Conservation (phyloP, 345 rosid genomes). For the Syzygium jambos region DNA sequence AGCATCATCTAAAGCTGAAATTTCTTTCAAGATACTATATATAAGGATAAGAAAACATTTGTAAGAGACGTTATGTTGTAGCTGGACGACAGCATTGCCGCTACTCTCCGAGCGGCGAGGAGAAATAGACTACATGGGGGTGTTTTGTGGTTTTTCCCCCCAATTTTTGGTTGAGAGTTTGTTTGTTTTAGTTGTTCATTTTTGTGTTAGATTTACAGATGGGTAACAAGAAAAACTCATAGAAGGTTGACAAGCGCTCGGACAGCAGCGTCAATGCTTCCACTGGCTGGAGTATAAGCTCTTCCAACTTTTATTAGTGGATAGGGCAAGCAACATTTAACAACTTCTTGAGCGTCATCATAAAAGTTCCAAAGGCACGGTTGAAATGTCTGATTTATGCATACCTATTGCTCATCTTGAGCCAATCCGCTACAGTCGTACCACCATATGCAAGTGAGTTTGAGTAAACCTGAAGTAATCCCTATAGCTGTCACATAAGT, state of each 20-base stretch:
- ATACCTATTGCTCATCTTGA: too few species aligned
- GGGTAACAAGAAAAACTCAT: not conserved
- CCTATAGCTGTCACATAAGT: fast-evolving
- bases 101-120: not conserved
- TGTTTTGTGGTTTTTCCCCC: not conserved
- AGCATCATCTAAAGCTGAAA: not conserved
- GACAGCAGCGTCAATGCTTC: not conserved
- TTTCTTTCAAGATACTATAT: not conserved
- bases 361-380: too few species aligned
- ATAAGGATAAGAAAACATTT: not conserved
- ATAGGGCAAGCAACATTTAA: not conserved
- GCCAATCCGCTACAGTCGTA: not conserved
- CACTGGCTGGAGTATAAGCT: not conserved
- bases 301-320: not conserved
- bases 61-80: not conserved
- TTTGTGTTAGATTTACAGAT: not conserved
- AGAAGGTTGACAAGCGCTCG: too few species aligned
- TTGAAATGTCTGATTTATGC: too few species aligned
- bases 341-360: not conserved
- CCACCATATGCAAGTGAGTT: not conserved
- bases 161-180: not conserved
- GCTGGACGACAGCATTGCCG: not conserved
- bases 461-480: not conserved
- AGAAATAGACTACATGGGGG: not conserved
- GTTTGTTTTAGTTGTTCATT: not conserved